A percentile compares a stretch with the other conserved stretches of the same genome.
phyloP scores from a whole-genome alignment of 2,329 filamentous ascomycete genomes.

The Diplodia corticola region DNA sequence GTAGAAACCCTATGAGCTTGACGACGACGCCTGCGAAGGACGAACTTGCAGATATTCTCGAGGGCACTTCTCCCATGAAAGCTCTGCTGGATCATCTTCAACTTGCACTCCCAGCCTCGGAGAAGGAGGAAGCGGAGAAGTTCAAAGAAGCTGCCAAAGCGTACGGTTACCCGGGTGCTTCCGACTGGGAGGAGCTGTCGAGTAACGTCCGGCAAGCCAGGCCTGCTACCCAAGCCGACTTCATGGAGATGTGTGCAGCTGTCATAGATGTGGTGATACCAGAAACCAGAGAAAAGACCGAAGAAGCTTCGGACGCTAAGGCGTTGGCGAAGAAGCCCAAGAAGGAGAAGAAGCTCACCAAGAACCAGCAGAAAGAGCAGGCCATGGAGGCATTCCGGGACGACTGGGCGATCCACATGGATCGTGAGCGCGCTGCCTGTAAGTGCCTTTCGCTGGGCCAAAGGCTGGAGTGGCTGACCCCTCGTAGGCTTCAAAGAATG shows the following conservation, averaged over 20 bases:
- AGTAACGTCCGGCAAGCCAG: background rate
- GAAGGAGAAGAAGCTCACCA: slow-evolving; percentile 1
- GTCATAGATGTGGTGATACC: background rate
- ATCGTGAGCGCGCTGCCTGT: slow-evolving; percentile 41
- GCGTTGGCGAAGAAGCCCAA: background rate
- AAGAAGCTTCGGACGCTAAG: background rate
- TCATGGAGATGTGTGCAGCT: background rate
- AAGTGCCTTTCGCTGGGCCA: slow-evolving; percentile 7
- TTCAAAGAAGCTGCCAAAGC: background rate
- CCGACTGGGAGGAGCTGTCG: background rate
- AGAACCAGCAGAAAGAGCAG: background rate
- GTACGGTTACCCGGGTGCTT: background rate
- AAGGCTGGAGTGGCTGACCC: background rate
- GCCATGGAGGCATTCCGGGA: slow-evolving; percentile 22
- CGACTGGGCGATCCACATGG: slow-evolving; percentile 33
- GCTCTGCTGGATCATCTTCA: background rate
- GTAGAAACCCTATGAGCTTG: too few relatives aligned
- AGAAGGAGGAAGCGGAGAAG: background rate
- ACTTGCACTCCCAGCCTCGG: background rate
- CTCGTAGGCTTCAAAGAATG: slow-evolving; percentile 43
- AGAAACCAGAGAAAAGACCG: too few relatives aligned
- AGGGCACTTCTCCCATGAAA: background rate
- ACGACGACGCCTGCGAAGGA: background rate
- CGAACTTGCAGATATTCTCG: background rate
- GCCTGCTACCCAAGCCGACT: background rate